These are phyloP conservation scores for Colletotrichum simmondsii DNA, from an alignment of 2,329 filamentous ascomycete genomes.

Conservation along the genomic window DNA sequence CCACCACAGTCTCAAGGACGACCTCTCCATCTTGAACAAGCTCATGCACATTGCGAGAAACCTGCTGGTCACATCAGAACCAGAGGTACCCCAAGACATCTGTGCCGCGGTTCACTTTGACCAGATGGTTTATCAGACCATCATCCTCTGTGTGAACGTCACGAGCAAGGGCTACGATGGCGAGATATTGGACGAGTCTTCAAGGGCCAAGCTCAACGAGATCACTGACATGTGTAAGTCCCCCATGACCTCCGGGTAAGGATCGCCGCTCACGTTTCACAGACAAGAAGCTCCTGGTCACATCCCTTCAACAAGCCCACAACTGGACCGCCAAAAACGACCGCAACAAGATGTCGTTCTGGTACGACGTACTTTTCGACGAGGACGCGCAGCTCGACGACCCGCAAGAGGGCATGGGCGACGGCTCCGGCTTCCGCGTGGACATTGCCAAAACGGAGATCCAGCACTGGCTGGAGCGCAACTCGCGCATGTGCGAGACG, in stretches of 20 bases:
- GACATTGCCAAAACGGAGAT: slow-evolving; percentile 70
- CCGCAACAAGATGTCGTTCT: slow-evolving; percentile 76
- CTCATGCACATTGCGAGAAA: slow-evolving; percentile 75
- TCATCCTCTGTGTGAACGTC: slow-evolving; percentile 74
- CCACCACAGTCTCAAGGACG: slow-evolving; percentile 69
- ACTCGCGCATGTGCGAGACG: slow-evolving; percentile 67
- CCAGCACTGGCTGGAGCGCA: slow-evolving; percentile 71
- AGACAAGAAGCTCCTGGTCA: slow-evolving; percentile 76
- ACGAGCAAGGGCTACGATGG: slow-evolving; percentile 75
- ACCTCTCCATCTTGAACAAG: slow-evolving; percentile 72
- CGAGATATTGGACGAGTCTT: slow-evolving; percentile 69
- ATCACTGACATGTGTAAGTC: slow-evolving; percentile 72
- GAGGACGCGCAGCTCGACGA: slow-evolving; percentile 60
- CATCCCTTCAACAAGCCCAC: slow-evolving; percentile 73
- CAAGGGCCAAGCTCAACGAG: slow-evolving; percentile 68
- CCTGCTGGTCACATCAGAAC: slow-evolving; percentile 71
- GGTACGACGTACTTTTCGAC: slow-evolving; percentile 74
- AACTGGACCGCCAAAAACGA: slow-evolving; percentile 78
- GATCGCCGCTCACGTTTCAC: slow-evolving; percentile 35
- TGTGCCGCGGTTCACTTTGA: slow-evolving; percentile 73
- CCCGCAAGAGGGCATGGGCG: slow-evolving; percentile 62
- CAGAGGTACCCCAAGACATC: slow-evolving; percentile 73
- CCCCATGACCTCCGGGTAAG: not conserved
- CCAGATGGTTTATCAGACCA: slow-evolving; percentile 73
- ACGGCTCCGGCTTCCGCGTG: slow-evolving; percentile 64